A percentile compares a stretch with the other conserved stretches of the same genome.
These are phyloP conservation scores for Flaveria bidentis DNA, from an alignment of 129 eudicot species.

Conservation along the genomic window DNA sequence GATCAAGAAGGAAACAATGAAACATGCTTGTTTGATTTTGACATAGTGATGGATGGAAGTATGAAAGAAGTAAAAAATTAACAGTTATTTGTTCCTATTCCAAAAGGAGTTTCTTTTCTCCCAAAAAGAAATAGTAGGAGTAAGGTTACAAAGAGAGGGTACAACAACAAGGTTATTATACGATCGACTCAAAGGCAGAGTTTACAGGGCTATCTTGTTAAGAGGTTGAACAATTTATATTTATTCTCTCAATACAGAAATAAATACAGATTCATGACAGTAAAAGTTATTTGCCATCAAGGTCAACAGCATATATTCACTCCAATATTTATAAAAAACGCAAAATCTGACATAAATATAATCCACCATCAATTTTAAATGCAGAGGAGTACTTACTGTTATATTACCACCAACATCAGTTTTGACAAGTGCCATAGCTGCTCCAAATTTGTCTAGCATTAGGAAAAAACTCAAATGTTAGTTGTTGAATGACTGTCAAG, in stretches of 20 bases:
- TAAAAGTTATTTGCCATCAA: neutral
- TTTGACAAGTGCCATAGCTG: constrained; percentile 85
- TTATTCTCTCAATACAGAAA: neutral
- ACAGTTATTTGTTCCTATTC: neutral
- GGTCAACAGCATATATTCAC: neutral
- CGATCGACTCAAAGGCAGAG: neutral
- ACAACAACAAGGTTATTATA: neutral
- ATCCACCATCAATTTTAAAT: neutral
- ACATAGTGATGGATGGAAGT: neutral
- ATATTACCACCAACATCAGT: constrained; percentile 79
- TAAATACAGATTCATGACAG: neutral
- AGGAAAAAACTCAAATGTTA: neutral
- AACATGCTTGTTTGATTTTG: constrained; percentile 12
- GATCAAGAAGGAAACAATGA: neutral
- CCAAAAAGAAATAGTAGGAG: neutral
- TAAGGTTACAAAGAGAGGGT: constrained; percentile 1
- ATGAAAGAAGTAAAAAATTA: neutral
- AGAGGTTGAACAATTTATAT: neutral
- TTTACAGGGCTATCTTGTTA: constrained; percentile 7
- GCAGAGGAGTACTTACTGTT: constrained; percentile 50
- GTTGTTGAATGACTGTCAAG: constrained; percentile 11
- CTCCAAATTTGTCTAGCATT: constrained; percentile 72
- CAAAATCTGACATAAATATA: neutral
- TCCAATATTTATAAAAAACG: neutral
- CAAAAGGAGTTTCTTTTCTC: neutral